A percentile compares a stretch with the other conserved stretches of the same genome.
phyloP scores from a whole-genome alignment of 108 stramenopile genomes.

The Bacterosira constricta region DNA sequence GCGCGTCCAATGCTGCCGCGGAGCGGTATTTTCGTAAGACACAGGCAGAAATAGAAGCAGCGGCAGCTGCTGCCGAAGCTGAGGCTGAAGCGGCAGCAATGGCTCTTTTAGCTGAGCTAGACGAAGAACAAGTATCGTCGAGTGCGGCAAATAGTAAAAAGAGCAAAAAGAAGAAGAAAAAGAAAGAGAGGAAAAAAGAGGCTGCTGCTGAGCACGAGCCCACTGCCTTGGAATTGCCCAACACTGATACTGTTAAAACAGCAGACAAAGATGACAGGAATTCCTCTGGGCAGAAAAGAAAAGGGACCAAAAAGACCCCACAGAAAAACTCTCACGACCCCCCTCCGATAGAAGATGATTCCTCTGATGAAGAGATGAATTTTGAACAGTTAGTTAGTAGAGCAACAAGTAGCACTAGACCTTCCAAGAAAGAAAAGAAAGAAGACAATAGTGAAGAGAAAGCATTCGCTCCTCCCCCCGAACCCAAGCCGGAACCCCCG shows the following conservation, averaged over 20 bases:
- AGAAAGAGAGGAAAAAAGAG: conserved; percentile 57
- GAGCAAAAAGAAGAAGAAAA: conserved; percentile 85
- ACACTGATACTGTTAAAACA: conserved; percentile 11
- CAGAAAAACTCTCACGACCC: conserved; percentile 20
- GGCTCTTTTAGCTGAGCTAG: conserved; percentile 86
- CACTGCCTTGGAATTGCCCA: not conserved
- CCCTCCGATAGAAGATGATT: conserved; percentile 41
- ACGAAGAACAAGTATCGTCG: conserved; percentile 75
- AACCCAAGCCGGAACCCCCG: conserved; percentile 12
- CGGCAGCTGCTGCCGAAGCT: conserved; percentile 59
- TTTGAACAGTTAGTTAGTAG: conserved; percentile 49
- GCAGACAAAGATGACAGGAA: conserved; percentile 6
- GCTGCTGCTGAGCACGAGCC: conserved; percentile 1
- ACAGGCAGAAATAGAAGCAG: conserved; percentile 53
- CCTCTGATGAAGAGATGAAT: conserved; percentile 53
- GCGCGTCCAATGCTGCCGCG: conserved; percentile 30
- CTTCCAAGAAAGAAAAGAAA: conserved; percentile 41
- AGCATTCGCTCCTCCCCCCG: not conserved
- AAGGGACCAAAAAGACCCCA: conserved; percentile 9
- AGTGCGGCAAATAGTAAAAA: conserved; percentile 64
- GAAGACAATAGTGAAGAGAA: conserved; percentile 30
- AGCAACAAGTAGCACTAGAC: conserved; percentile 24
- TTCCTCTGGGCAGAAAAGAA: conserved; percentile 23
- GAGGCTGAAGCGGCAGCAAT: conserved; percentile 91
- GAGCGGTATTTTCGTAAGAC: conserved; percentile 42